phyloP scores from a whole-genome alignment of 2,329 filamentous ascomycete species.

The Pezicula carpinea region DNA sequence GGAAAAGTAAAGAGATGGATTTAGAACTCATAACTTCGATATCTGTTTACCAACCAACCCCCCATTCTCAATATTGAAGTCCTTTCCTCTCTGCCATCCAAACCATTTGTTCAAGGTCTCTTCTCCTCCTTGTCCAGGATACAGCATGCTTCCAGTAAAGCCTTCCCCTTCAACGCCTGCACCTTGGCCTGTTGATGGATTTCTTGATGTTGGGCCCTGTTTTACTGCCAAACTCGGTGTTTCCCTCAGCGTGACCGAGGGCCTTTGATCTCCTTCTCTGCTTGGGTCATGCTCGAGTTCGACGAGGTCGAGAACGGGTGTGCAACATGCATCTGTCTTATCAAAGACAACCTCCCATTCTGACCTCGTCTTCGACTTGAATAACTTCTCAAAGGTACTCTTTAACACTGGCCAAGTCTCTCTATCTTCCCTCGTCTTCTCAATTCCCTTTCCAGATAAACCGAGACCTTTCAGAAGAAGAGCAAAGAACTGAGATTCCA shows the following conservation, averaged over 20 bases:
- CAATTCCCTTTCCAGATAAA: conserved; percentile 47
- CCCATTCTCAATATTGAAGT: conserved; percentile 64
- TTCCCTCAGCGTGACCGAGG: conserved; percentile 60
- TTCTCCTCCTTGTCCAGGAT: conserved; percentile 68
- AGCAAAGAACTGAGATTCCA: conserved; percentile 83
- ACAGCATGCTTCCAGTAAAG: conserved; percentile 57
- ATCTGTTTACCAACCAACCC: conserved; percentile 48
- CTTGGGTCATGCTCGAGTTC: conserved; percentile 56
- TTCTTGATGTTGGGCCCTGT: conserved; percentile 35
- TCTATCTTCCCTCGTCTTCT: conserved; percentile 52
- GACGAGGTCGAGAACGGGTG: conserved; percentile 73
- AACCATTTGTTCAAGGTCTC: conserved; percentile 66
- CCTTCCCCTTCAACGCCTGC: conserved; percentile 60
- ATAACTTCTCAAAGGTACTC: conserved; percentile 54
- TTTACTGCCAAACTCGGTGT: conserved; percentile 66
- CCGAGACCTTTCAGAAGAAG: conserved; percentile 63
- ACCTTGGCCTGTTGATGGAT: conserved; percentile 49
- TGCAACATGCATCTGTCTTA: conserved; percentile 86
- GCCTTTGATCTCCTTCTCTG: conserved; percentile 66
- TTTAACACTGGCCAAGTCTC: conserved; percentile 65
- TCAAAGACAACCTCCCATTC: conserved; percentile 89
- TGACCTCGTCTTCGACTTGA: conserved; percentile 62
- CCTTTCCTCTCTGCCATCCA: conserved; percentile 67
- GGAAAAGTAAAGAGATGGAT: conserved; percentile 1
- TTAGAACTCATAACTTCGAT: conserved; percentile 37